These are phyloP conservation scores for Cyclotella kingstonii DNA, from an alignment of 108 stramenopile genomes.

Conservation along the genomic window DNA sequence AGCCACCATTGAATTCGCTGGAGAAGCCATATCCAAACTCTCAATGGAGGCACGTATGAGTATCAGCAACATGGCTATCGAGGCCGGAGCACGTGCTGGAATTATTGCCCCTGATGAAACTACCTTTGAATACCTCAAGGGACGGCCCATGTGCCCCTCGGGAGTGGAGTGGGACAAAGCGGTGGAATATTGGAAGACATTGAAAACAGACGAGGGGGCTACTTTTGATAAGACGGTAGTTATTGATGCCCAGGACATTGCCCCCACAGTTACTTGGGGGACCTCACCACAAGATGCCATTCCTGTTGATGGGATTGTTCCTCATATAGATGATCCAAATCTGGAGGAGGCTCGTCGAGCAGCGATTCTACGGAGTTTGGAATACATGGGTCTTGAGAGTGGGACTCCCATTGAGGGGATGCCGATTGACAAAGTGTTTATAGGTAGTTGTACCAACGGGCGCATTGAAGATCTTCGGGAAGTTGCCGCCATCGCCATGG, in stretches of 20 bases:
- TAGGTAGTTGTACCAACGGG: slow-evolving; percentile 94
- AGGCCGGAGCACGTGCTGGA: slow-evolving; percentile 93
- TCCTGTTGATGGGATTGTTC: slow-evolving; percentile 78
- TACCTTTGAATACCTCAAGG: slow-evolving; percentile 90
- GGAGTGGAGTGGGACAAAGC: slow-evolving; percentile 90
- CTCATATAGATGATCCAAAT: slow-evolving; percentile 63
- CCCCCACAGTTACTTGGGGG: slow-evolving; percentile 95
- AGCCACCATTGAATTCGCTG: slow-evolving; percentile 92
- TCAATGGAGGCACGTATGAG: slow-evolving; percentile 92
- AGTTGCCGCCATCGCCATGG: slow-evolving; percentile 88
- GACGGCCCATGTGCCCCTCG: slow-evolving; percentile 89
- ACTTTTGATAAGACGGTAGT: slow-evolving; percentile 79
- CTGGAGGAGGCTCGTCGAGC: slow-evolving; percentile 67
- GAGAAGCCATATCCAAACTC: slow-evolving; percentile 70
- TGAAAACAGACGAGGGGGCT: slow-evolving; percentile 82
- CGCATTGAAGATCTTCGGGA: slow-evolving; percentile 93
- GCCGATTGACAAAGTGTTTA: slow-evolving; percentile 87
- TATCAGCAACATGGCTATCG: slow-evolving; percentile 96
- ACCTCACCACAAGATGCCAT: slow-evolving; percentile 91
- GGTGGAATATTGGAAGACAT: slow-evolving; percentile 82
- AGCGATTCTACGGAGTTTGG: slow-evolving; percentile 80
- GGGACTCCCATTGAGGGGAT: slow-evolving; percentile 78
- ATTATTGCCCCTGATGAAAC: slow-evolving; percentile 90
- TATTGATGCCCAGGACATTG: slow-evolving; percentile 89
- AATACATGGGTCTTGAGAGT: slow-evolving; percentile 90